Evolutionary conservation across 179 eudicot species (phyloP), one percentile per base, ranked within the genome.

Genomic region (Actinidia chinensis): DNA sequence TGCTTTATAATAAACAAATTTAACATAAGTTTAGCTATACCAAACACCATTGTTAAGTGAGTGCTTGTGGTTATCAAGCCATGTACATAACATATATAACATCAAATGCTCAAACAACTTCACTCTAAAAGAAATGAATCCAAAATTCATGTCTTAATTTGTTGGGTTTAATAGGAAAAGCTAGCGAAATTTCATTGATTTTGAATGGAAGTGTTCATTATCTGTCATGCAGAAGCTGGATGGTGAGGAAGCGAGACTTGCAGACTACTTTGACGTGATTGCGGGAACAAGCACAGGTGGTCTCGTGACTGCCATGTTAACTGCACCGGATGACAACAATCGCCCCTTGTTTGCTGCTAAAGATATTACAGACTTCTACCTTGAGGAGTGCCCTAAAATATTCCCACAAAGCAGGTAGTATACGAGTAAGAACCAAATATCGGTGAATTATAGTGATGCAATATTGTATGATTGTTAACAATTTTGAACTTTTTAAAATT

Each of bases 201-300:
- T 56, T 56, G n/a, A 18, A 6, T 64, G 44, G 46, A 6, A 13
- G 10, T 44, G 33, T 0, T 42, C 15, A 4, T 68, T 18, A 68
- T 68, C 5, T 68, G 4, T 75, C 18, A 48, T 42, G 71, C 85
- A 85, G 88, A 75, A 69, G 50, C 55, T 85, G 76, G 88, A 85
- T 59, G 88, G 85, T 6, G 82, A 64, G 23, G 59, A 85, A 52
- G 88, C 76, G 55, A 85, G 87, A 66, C 68, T 85, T 23, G 85
- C 79, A 6, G 87, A 85, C 64, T 85, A 85, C 59, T 85, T 85
- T 46, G 87, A 85, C 65, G 67, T 85, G 48, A 79, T 85, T 43
- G 48, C 83, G 14, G 87, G 87, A 66, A 85, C 87, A 36, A 85
- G 87, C 81, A 85, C 87, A 1, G 87, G 87, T 12, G 87, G 88